Base-by-base conservation (phyloP, 140 eudicot genomes). In the Bidens hawaiensis region DNA sequence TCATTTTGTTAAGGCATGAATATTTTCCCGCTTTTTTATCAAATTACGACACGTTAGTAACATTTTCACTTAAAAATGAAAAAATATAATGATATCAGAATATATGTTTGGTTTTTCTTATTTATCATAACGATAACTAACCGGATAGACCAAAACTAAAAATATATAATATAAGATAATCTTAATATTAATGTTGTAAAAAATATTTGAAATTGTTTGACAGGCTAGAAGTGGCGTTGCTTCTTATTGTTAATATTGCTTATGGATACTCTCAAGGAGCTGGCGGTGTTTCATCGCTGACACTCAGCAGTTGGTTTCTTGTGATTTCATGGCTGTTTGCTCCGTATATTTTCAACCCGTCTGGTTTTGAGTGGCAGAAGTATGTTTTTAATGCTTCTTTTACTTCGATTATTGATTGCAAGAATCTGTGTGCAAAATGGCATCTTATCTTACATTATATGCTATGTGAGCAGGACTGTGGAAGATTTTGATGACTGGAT, bases 401-500 rank as follows among this genome's bases (percentile, higher is more conserved):
- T 19, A 14, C 7, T 41, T 13, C 3, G 8, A 10, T 22, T 43
- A 6, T 47, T 68, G 26, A n/a, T n/a, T n/a, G 28, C 34, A 40
- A 22, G 50, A 7, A 15, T 28, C 19, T 42, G 12, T 23, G 16
- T 24, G 7, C 46, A 15, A 31, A 56, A 28, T 28, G 43, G 15
- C 28, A 14, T 15, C 22, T 17, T 24, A 45, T 34, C 22, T 65
- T n/a, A n/a, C n/a, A 22, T 25, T 34, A 9, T 34, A 30, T 51
- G 7, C 26, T 28, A 5, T 81, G 68, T 64, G 72, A 40, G 21
- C 94, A 93, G 99, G 80, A 93, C 99, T 28, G 99, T 93, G 46
- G 99, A 93, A 67, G 99, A 93, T 79, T 93, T 93, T 77, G 96
- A 88, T 76, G 99, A 93, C 66, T 93, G 99, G 99, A 89, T 78